These are phyloP conservation scores for Backusella luteola DNA, from an alignment of 192 early-diverging fungal species.

Conservation along the genomic window DNA sequence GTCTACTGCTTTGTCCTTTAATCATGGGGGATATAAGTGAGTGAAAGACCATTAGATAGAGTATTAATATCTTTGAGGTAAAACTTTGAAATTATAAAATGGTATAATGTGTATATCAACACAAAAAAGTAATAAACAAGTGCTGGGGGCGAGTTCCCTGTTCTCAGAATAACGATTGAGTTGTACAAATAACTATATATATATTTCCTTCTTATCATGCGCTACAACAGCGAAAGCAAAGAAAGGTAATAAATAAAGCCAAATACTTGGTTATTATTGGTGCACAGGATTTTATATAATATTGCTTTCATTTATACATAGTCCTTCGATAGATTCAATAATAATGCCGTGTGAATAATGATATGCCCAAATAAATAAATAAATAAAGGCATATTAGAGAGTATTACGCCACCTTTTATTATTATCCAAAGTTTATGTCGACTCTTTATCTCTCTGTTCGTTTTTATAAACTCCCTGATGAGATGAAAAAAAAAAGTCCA, in stretches of 20 bases:
- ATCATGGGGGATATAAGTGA: too few relatives aligned
- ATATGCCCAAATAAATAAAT: too few relatives aligned
- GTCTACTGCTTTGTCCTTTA: too few relatives aligned
- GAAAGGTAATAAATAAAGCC: not conserved
- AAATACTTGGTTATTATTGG: not conserved
- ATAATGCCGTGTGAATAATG: not conserved
- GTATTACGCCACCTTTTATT: too few relatives aligned
- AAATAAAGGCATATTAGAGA: too few relatives aligned
- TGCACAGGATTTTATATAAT: not conserved
- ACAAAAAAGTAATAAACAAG: not conserved
- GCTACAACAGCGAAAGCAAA: not conserved
- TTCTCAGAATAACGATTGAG: not conserved
- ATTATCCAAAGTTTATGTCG: too few relatives aligned
- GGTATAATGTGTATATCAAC: not conserved
- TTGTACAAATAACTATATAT: not conserved
- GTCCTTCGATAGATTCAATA: not conserved
- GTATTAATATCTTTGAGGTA: too few relatives aligned
- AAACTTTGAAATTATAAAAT: too few relatives aligned
- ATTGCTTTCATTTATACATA: not conserved
- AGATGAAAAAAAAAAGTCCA: not conserved
- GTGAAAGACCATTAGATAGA: too few relatives aligned
- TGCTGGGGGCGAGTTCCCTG: not conserved
- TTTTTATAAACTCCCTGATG: too few relatives aligned
- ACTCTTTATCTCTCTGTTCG: too few relatives aligned
- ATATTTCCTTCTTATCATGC: not conserved